Evolutionary conservation across 495 filamentous ascomycete species (phyloP).

Genomic region (Penicillium paradoxum): DNA sequence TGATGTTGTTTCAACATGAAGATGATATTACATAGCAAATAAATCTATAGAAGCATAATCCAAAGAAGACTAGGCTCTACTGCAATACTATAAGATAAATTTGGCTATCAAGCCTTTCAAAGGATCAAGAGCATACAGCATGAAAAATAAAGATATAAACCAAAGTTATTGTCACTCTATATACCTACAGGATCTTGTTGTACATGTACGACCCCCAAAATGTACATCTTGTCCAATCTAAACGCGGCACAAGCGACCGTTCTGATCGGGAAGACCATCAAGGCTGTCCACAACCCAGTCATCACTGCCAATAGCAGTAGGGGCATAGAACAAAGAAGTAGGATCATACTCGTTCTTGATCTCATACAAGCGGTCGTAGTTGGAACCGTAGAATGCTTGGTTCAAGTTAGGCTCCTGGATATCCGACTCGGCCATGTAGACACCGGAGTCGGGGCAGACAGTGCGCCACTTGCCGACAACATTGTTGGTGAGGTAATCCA

Average conservation of each 20-base stretch:
- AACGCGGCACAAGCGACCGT: constrained; percentile 32
- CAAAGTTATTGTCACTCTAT: too few relatives aligned
- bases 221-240: neutral
- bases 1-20: too few relatives aligned
- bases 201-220: neutral
- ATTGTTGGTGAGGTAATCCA: constrained; percentile 30
- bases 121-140: too few relatives aligned
- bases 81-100: too few relatives aligned
- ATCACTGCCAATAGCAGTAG: constrained; percentile 51
- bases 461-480: constrained; percentile 49
- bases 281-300: constrained; percentile 36
- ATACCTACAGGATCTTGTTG: neutral
- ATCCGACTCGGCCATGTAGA: constrained; percentile 43
- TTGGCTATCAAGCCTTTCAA: too few relatives aligned
- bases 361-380: constrained; percentile 46
- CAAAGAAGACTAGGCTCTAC: too few relatives aligned
- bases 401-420: constrained; percentile 60
- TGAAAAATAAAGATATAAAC: too few relatives aligned
- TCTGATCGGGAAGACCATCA: constrained; percentile 32
- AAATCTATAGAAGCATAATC: neutral
- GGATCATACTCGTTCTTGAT: constrained; percentile 56
- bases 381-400: constrained; percentile 55
- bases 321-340: constrained; percentile 49
- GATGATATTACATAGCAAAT: neutral
- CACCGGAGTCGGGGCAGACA: constrained; percentile 31